Percentiles rank a stretch among this genome's conserved stretches.
These are phyloP conservation scores for Penicillium herquei DNA, from an alignment of 495 filamentous ascomycete species.

Conservation along the genomic window DNA sequence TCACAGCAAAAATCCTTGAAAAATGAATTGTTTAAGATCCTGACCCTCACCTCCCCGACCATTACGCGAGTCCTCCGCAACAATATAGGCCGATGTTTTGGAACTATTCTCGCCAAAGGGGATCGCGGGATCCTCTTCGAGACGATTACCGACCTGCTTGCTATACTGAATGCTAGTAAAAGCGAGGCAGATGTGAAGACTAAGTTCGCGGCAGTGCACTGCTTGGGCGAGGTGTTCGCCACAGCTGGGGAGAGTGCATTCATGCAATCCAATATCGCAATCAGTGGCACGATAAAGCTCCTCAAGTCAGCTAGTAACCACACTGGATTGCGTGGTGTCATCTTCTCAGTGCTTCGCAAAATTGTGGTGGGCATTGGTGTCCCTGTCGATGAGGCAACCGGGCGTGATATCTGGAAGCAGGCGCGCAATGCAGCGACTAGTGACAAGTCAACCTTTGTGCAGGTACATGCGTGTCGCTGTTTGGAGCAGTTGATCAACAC, in stretches of 20 bases:
- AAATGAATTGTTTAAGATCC: slow-evolving; percentile 84
- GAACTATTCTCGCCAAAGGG: slow-evolving; percentile 79
- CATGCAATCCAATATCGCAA: slow-evolving; percentile 72
- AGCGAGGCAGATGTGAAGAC: slow-evolving; percentile 70
- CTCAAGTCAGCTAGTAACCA: slow-evolving; percentile 78
- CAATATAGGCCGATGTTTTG: slow-evolving; percentile 80
- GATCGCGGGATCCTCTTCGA: slow-evolving; percentile 92
- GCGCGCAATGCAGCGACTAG: slow-evolving; percentile 70
- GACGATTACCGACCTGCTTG: slow-evolving; percentile 83
- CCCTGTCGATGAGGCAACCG: slow-evolving; percentile 80
- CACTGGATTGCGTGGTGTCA: slow-evolving; percentile 76
- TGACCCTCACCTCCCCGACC: slow-evolving; percentile 79
- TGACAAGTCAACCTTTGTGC: slow-evolving; percentile 81
- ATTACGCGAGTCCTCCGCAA: slow-evolving; percentile 88
- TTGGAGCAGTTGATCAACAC: slow-evolving; percentile 67
- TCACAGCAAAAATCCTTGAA: slow-evolving; percentile 86
- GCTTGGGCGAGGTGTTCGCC: slow-evolving; percentile 84
- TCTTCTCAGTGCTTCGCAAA: slow-evolving; percentile 79
- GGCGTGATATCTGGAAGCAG: slow-evolving; percentile 91
- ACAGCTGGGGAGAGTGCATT: slow-evolving; percentile 92
- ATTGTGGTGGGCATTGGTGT: slow-evolving; percentile 66
- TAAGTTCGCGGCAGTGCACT: slow-evolving; percentile 86
- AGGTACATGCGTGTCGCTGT: slow-evolving; percentile 77
- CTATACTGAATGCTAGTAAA: slow-evolving; percentile 73
- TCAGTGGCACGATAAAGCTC: slow-evolving; percentile 68